Conservation (phyloP, 257 asterid genomes). For the Solanum chmielewskii region DNA sequence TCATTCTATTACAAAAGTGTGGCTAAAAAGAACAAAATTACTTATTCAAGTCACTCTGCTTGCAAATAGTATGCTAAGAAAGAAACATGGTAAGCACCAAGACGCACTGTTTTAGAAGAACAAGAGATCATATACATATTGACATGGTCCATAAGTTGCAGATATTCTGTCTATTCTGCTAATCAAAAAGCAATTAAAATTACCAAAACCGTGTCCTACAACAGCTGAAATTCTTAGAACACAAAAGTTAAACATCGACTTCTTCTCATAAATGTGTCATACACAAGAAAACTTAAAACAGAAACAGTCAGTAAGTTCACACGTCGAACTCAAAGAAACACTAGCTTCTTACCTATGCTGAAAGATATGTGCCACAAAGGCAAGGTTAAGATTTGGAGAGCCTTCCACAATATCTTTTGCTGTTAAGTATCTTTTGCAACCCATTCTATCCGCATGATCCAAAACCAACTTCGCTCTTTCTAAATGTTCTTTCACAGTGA, state of each 20-base stretch:
- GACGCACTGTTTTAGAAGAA: not conserved
- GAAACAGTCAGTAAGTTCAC: not conserved
- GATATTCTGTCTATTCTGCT: not conserved
- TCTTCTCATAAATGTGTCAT: not conserved
- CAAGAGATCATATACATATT: not conserved
- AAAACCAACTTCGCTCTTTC: conserved; percentile 89
- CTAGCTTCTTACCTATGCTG: conserved; percentile 73
- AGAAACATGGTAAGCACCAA: not conserved
- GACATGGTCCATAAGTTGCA: not conserved
- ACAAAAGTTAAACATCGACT: not conserved
- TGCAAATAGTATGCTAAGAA: not conserved
- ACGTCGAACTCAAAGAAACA: not conserved
- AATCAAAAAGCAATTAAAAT: not conserved
- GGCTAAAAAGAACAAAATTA: not conserved
- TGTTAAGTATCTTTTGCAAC: conserved; percentile 91
- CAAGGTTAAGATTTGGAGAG: conserved; percentile 94
- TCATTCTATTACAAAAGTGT: not conserved
- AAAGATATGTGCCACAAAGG: conserved; percentile 93
- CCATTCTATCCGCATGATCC: conserved; percentile 98
- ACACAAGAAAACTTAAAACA: not conserved
- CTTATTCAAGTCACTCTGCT: not conserved
- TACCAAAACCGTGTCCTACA: not conserved
- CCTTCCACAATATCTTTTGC: conserved; percentile 96
- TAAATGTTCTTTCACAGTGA: conserved; percentile 50
- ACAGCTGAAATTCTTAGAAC: not conserved